A percentile compares a stretch with the other conserved stretches of the same genome.
These are phyloP conservation scores for Ceratocystis variospora DNA, from an alignment of 2,329 filamentous ascomycete genomes.

Conservation along the genomic window DNA sequence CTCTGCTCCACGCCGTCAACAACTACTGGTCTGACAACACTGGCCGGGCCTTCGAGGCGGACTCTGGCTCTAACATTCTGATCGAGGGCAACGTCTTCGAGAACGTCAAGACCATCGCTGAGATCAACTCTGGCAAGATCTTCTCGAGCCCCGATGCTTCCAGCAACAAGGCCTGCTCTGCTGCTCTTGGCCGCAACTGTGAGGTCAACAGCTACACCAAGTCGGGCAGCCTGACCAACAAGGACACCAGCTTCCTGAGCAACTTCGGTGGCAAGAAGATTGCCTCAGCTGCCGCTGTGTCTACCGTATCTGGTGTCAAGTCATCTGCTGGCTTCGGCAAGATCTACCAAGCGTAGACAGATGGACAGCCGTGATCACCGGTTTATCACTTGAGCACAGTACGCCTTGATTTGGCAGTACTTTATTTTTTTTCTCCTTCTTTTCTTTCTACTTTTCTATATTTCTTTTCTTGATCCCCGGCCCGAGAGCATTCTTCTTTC, in stretches of 20 bases:
- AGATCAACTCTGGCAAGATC: conserved; percentile 26
- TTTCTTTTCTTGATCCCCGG: background rate
- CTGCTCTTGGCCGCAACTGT: conserved; percentile 37
- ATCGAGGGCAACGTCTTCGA: conserved; percentile 47
- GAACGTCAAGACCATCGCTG: conserved; percentile 34
- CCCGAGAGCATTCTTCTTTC: background rate
- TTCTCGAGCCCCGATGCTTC: conserved; percentile 26
- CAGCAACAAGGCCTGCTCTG: conserved; percentile 31
- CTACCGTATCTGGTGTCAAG: conserved; percentile 9
- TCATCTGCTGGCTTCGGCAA: conserved; percentile 16
- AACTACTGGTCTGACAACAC: conserved; percentile 45
- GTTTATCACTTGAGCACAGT: background rate
- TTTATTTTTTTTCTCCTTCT: background rate
- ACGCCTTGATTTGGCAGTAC: background rate
- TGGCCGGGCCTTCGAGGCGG: conserved; percentile 45
- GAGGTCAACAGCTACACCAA: conserved; percentile 36
- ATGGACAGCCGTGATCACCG: too few relatives aligned
- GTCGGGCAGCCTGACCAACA: conserved; percentile 29
- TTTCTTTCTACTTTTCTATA: background rate
- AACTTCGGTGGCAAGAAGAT: conserved; percentile 41
- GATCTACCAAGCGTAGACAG: conserved; percentile 2
- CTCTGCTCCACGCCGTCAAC: conserved; percentile 46
- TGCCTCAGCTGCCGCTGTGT: conserved; percentile 28
- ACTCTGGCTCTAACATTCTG: conserved; percentile 32
- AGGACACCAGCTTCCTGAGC: conserved; percentile 35